Conservation (phyloP, 2,329 filamentous ascomycete species). For the Salinomyces thailandicus region DNA sequence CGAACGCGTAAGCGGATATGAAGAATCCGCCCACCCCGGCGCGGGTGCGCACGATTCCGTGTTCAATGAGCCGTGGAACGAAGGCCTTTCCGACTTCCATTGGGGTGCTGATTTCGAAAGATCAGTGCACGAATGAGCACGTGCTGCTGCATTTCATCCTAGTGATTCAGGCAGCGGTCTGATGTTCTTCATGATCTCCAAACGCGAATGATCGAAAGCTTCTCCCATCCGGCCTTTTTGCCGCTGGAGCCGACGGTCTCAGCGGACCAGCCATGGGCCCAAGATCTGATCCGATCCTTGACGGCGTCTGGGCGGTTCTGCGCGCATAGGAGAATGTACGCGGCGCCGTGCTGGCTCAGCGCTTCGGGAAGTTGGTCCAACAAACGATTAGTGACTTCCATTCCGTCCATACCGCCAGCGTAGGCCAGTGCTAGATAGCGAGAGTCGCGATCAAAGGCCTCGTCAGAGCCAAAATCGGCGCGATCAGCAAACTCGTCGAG, state of each 20-base stretch:
- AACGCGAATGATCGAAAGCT: slow-evolving; percentile 76
- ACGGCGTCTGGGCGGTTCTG: slow-evolving; percentile 78
- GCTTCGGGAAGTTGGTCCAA: slow-evolving; percentile 57
- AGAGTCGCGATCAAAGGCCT: slow-evolving; percentile 64
- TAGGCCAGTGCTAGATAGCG: slow-evolving; percentile 77
- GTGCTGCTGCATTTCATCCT: too few species aligned
- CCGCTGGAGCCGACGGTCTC: slow-evolving; percentile 75
- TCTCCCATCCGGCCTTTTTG: slow-evolving; percentile 88
- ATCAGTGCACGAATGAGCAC: slow-evolving; percentile 19
- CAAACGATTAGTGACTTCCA: slow-evolving; percentile 82
- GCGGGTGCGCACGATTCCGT: slow-evolving; percentile 19
- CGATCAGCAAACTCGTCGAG: slow-evolving; percentile 5
- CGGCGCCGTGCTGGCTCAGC: slow-evolving; percentile 59
- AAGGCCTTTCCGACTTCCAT: slow-evolving; percentile 23
- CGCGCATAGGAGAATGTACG: slow-evolving; percentile 80
- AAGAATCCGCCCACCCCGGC: too few species aligned
- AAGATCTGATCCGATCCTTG: slow-evolving; percentile 48
- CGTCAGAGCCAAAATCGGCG: slow-evolving; percentile 9
- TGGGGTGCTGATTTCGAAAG: slow-evolving; percentile 19
- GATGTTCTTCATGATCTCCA: slow-evolving; percentile 45
- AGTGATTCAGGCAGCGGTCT: background rate
- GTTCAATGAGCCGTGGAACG: slow-evolving; percentile 24
- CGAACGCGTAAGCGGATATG: slow-evolving; percentile 6
- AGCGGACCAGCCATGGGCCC: slow-evolving; percentile 56
- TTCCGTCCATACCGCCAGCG: slow-evolving; percentile 78